Evolutionary conservation across 257 asterid genomes (phyloP).

Genomic region (Capsicum rhomboideum): DNA sequence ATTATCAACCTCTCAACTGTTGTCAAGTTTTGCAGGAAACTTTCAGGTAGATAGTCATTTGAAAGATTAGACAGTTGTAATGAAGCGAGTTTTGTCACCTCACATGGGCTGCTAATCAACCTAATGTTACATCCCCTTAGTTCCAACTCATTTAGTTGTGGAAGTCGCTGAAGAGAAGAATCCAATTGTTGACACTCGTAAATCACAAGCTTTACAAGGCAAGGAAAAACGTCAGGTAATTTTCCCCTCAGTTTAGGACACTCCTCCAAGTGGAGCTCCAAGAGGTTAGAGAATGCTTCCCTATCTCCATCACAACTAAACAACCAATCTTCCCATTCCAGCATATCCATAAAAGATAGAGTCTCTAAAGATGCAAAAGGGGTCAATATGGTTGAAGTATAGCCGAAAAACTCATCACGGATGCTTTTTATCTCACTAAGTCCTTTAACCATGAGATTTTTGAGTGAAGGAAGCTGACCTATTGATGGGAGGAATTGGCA

Average conservation of each 20-base stretch:
- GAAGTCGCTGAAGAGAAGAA: conserved; percentile 25
- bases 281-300: conserved; percentile 21
- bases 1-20: conserved; percentile 18
- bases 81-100: conserved; percentile 16
- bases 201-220: conserved; percentile 25
- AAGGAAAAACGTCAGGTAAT: conserved; percentile 26
- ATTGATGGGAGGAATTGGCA: conserved; percentile 33
- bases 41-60: conserved; percentile 25
- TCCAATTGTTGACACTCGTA: conserved; percentile 21
- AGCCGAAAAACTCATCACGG: conserved; percentile 37
- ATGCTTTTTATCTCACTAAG: conserved; percentile 21
- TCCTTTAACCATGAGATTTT: conserved; percentile 23
- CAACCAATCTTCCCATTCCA: conserved; percentile 39
- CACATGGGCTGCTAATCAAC: conserved; percentile 16
- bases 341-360: conserved; percentile 31
- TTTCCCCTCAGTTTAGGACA: conserved; percentile 35
- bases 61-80: conserved; percentile 31
- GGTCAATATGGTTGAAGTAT: conserved; percentile 11
- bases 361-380: conserved; percentile 29
- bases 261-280: conserved; percentile 30
- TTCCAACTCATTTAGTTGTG: conserved; percentile 23
- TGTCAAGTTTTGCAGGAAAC: conserved; percentile 10
- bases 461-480: conserved; percentile 33
- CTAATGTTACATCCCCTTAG: conserved; percentile 21
- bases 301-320: conserved; percentile 4